These are phyloP conservation scores for Wickerhamomyces ciferrii DNA, from an alignment of 805 yeast species.

Conservation along the genomic window DNA sequence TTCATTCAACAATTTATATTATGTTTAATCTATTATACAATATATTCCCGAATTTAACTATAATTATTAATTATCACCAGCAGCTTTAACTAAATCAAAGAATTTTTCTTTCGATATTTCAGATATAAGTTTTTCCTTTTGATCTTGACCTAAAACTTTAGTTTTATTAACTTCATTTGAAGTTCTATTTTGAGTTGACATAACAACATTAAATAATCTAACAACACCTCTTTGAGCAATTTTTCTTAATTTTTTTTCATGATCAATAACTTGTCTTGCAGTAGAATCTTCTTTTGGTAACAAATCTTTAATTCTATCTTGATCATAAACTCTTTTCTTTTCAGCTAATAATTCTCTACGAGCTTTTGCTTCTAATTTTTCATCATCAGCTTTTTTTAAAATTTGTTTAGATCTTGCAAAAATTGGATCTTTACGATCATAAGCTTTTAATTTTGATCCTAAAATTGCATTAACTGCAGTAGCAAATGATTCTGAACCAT, in stretches of 20 bases:
- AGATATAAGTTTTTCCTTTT: conserved; percentile 56
- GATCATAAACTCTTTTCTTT: conserved; percentile 60
- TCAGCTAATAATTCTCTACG: conserved; percentile 64
- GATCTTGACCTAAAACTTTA: conserved; percentile 33
- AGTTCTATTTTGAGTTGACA: conserved; percentile 68
- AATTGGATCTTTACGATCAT: conserved; percentile 85
- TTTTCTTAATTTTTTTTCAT: conserved; percentile 66
- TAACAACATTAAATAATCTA: conserved; percentile 75
- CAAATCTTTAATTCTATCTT: conserved; percentile 61
- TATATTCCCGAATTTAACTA: background rate
- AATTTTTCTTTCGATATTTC: conserved; percentile 88
- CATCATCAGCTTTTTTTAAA: conserved; percentile 68
- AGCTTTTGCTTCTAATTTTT: conserved; percentile 81
- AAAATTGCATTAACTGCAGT: conserved; percentile 79
- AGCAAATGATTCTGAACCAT: conserved; percentile 76
- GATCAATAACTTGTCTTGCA: conserved; percentile 55
- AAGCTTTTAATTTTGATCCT: conserved; percentile 82
- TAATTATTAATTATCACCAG: conserved; percentile 37
- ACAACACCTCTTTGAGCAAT: conserved; percentile 88
- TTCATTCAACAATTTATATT: no score
- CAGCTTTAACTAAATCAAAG: conserved; percentile 79
- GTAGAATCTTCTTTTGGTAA: conserved; percentile 58
- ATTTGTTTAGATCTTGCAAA: conserved; percentile 76
- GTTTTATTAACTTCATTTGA: conserved; percentile 43
- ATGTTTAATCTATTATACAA: background rate